phyloP scores from a whole-genome alignment of 805 yeast species.

The Komagataella ulmi region DNA sequence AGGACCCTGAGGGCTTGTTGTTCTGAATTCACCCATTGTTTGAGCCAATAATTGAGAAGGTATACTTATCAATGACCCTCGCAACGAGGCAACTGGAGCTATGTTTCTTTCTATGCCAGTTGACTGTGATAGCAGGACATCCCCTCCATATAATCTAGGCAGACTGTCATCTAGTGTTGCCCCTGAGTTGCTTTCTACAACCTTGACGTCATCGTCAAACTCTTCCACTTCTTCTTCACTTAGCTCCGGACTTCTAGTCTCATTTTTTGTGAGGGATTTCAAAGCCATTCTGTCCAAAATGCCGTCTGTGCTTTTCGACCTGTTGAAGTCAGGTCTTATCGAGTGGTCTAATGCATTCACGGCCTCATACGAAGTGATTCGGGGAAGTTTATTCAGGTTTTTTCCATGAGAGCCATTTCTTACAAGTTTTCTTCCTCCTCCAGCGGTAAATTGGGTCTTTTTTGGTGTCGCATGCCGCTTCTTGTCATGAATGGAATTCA shows the following conservation, averaged over 20 bases:
- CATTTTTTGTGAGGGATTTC: constrained; percentile 1
- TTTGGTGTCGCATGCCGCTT: constrained; percentile 13
- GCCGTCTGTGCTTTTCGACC: constrained; percentile 21
- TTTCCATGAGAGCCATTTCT: constrained; percentile 21
- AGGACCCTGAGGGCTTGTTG: not conserved
- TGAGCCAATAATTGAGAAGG: not conserved
- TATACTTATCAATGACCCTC: not conserved
- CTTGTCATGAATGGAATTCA: constrained; percentile 13
- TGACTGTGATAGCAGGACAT: constrained; percentile 13
- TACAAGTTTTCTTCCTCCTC: constrained; percentile 12
- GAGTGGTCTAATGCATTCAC: not conserved
- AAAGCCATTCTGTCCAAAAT: constrained; percentile 8
- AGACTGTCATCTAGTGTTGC: not conserved
- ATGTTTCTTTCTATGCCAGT: constrained; percentile 12
- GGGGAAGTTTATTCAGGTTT: constrained; percentile 17
- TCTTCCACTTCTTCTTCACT: constrained; percentile 26
- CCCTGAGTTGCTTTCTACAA: constrained; percentile 5
- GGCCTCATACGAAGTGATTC: constrained; percentile 15
- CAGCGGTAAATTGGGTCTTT: constrained; percentile 17
- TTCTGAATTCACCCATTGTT: not conserved
- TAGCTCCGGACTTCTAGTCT: constrained; percentile 3
- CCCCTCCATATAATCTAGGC: constrained; percentile 12
- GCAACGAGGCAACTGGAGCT: not conserved
- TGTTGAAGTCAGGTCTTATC: constrained; percentile 12
- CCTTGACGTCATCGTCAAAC: constrained; percentile 22